Percentiles rank a stretch among this genome's conserved stretches.
phyloP scores from a whole-genome alignment of 352 stramenopile species.

The Phytophthora constricta region DNA sequence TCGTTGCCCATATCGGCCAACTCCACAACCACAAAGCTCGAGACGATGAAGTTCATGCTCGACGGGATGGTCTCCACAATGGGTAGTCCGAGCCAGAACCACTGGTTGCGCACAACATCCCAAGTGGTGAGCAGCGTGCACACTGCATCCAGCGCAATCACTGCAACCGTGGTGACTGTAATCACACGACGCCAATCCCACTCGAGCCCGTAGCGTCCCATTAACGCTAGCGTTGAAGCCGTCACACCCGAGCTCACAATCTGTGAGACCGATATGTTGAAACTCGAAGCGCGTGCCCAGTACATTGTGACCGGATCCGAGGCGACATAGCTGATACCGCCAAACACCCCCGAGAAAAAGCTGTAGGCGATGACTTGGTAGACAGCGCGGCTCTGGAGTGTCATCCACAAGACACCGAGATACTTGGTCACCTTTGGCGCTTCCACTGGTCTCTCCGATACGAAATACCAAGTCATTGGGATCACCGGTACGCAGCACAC shows the following conservation, averaged over 20 bases:
- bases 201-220: conserved; percentile 40
- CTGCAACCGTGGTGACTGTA: conserved; percentile 32
- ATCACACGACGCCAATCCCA: conserved; percentile 50
- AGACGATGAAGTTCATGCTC: conserved; percentile 50
- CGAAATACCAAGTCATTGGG: conserved; percentile 43
- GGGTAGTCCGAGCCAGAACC: conserved; percentile 48
- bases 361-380: conserved; percentile 49
- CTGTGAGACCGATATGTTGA: conserved; percentile 42
- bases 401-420: conserved; percentile 30
- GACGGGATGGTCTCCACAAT: conserved; percentile 41
- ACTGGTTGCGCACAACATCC: conserved; percentile 46
- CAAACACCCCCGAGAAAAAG: conserved; percentile 43
- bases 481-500: conserved; percentile 39
- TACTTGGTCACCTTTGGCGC: conserved; percentile 33
- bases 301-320: conserved; percentile 40
- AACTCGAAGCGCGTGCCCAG: conserved; percentile 46
- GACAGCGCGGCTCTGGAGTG: conserved; percentile 41
- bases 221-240: conserved; percentile 35
- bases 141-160: conserved; percentile 38
- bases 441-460: conserved; percentile 31
- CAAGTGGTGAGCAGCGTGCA: conserved; percentile 45
- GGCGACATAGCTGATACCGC: conserved; percentile 40
- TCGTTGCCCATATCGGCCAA: conserved; percentile 53
- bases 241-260: conserved; percentile 40
- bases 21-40: conserved; percentile 55